These are phyloP conservation scores for cucumber (Cucumis sativus) DNA, from an alignment of 306 rosid species.

Conservation along the genomic window DNA sequence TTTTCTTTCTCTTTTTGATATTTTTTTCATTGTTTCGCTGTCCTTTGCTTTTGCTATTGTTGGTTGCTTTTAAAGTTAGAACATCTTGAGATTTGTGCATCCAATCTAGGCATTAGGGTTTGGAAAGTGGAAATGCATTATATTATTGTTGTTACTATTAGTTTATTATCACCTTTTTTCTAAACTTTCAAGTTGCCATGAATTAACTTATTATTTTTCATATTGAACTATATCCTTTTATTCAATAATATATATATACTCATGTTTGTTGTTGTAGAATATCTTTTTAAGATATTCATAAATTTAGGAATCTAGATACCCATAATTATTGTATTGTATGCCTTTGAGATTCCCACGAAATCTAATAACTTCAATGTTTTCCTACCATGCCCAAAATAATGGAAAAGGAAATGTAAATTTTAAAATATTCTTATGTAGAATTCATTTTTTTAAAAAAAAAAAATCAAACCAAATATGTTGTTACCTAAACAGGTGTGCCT, in stretches of 20 bases:
- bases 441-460: too few species aligned
- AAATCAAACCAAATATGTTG: neutral
- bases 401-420: neutral
- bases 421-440: neutral
- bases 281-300: neutral
- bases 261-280: neutral
- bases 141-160: neutral
- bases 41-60: neutral
- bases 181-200: neutral
- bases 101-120: neutral
- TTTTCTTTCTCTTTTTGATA: neutral
- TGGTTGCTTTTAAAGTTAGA: neutral
- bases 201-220: neutral
- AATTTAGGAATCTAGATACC: neutral
- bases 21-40: neutral
- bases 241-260: neutral
- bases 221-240: neutral
- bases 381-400: neutral
- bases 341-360: neutral
- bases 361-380: neutral
- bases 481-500: neutral
- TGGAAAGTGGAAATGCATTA: neutral
- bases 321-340: neutral
- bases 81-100: neutral
- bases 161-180: neutral